Percentiles rank a stretch among this genome's conserved stretches.
Evolutionary conservation across 768 basidiomycete genomes (phyloP).

Genomic region (Tylopilus sp.): DNA sequence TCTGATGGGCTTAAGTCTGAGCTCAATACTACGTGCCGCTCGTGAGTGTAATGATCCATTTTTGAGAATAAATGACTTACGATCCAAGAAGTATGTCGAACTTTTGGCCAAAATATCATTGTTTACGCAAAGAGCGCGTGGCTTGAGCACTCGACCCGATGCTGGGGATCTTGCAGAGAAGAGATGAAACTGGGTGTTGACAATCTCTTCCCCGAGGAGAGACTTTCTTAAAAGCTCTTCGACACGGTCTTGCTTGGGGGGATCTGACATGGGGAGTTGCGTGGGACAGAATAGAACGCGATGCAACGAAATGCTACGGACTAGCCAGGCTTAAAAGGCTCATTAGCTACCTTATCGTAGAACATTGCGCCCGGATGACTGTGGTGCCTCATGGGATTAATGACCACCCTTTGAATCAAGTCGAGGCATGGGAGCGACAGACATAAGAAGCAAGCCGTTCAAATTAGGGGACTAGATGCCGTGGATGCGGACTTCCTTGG

Average conservation of each 20-base stretch:
- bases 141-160: slow-evolving; percentile 11
- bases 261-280: too few relatives aligned
- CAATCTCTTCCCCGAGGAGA: slow-evolving; percentile 10
- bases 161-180: slow-evolving; percentile 21
- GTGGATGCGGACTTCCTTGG: too few relatives aligned
- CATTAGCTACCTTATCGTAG: too few relatives aligned
- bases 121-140: slow-evolving; percentile 27
- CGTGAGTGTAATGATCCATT: not conserved
- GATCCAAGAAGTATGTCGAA: slow-evolving; percentile 28
- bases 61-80: slow-evolving; percentile 11
- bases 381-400: too few relatives aligned
- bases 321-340: too few relatives aligned
- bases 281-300: too few relatives aligned
- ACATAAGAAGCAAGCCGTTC: too few relatives aligned
- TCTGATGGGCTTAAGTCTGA: slow-evolving; percentile 2
- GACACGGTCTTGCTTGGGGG: slow-evolving; percentile 8
- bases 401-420: too few relatives aligned
- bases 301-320: too few relatives aligned
- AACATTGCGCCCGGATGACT: too few relatives aligned
- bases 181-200: slow-evolving; percentile 31
- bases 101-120: slow-evolving; percentile 23
- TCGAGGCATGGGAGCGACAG: too few relatives aligned
- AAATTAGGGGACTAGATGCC: too few relatives aligned
- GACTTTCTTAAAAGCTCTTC: slow-evolving; percentile 25
- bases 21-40: slow-evolving; percentile 1